phyloP scores from a whole-genome alignment of 805 yeast species.

The Myxozyma kluyveri region DNA sequence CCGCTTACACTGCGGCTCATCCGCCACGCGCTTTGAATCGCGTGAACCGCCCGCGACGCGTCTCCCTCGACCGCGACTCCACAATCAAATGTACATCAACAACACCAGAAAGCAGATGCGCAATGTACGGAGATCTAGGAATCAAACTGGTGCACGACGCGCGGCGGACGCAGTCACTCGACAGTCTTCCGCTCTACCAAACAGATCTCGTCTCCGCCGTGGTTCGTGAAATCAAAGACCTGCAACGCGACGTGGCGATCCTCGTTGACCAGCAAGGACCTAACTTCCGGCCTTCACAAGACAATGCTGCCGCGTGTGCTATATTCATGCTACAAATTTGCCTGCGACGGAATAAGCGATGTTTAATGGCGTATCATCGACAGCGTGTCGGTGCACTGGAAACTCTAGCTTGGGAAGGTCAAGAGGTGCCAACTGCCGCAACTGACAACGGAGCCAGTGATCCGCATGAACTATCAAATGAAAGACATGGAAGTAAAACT shows the following conservation, averaged over 20 bases:
- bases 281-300: constrained; percentile 32
- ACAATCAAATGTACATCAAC: not conserved
- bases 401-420: constrained; percentile 33
- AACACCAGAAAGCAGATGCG: not conserved
- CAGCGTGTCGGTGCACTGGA: constrained; percentile 65
- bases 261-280: constrained; percentile 34
- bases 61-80: not conserved
- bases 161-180: constrained; percentile 66
- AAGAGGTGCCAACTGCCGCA: constrained; percentile 31
- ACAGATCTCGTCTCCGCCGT: constrained; percentile 68
- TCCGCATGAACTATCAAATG: no score
- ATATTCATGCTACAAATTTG: constrained; percentile 67
- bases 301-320: constrained; percentile 38
- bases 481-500: not conserved
- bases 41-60: no score
- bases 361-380: constrained; percentile 78
- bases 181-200: constrained; percentile 65
- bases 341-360: constrained; percentile 84
- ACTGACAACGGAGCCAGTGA: constrained; percentile 41
- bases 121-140: constrained; percentile 88
- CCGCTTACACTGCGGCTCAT: no score
- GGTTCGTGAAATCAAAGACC: constrained; percentile 59
- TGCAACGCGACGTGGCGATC: constrained; percentile 44
- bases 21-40: no score
- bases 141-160: constrained; percentile 83